Base-by-base conservation (phyloP, 75 land plant genomes). In the Ceratopteris richardii region DNA sequence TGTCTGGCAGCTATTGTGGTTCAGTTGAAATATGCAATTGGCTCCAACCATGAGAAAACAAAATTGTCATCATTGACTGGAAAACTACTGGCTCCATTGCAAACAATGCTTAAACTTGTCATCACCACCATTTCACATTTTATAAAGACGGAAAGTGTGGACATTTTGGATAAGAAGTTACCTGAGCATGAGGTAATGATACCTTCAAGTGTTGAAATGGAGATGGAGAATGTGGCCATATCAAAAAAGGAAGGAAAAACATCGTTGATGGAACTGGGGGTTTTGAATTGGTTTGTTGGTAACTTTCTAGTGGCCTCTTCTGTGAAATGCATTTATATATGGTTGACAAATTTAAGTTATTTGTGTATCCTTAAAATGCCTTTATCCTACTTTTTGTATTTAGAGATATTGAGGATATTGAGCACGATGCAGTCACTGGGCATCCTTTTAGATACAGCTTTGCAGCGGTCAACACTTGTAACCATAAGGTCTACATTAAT, bases 221-320 rank as follows among this genome's bases (percentile, higher is more conserved):
- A 40, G 22, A 44, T 0, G 54, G 69, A 58, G 52, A 52, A 62
- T 27, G 51, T 70, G 26, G 56, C 25, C 7, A 63, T 64, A 43
- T 42, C 27, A 1, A 54, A 39, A 28, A 47, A 21, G 46, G 63
- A 58, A 50, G 79, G 77, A 50, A 60, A 78, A 63, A 53, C 79
- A 1, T 77, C 81, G 26, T 65, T 94, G 60, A 82, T 94, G 83
- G 98, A 94, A 79, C 79, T 90, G 42, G 98, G 98, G 56, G 98
- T 90, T 16, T 77, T 94, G 47, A 94, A 94, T 71, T 94, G 98
- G 98, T 83, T 94, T 79, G 87, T 94, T 75, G 98, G 95, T 94
- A 83, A 78, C 79, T 83, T 76, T 9, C n/a, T n/a, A n/a, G n/a
- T n/a, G n/a, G n/a, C n/a, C n/a, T n/a, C n/a, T n/a, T n/a, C n/a